Percentiles rank a stretch among this genome's conserved stretches.
Conservation (phyloP, 225 moss, liverwort and hornwort species). For the Neckera pumila region DNA sequence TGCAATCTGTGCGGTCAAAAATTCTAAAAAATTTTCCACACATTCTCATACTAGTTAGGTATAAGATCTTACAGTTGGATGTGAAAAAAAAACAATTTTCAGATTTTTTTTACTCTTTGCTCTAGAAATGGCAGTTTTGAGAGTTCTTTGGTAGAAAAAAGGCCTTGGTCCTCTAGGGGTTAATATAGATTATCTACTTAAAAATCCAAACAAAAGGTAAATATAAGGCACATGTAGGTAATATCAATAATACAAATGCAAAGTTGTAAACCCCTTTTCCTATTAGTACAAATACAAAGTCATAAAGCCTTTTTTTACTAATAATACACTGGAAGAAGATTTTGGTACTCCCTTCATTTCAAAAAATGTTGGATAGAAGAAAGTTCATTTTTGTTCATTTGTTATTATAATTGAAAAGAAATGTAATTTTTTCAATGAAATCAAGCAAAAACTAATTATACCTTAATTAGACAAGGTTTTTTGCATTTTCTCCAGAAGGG, state of each 20-base stretch:
- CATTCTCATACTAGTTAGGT: no score
- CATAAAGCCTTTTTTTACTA: neutral
- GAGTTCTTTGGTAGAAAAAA: no score
- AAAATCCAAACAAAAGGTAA: neutral
- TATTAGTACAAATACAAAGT: no score
- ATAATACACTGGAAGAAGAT: neutral
- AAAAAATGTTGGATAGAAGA: neutral
- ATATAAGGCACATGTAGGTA: neutral
- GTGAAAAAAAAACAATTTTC: no score
- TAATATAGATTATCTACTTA: accelerated
- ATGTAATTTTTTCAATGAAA: neutral
- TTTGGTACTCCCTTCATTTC: neutral
- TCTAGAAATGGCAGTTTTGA: no score
- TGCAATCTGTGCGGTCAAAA: no score
- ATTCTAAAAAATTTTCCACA: no score
- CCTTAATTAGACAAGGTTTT: no score
- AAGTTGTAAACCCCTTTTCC: neutral
- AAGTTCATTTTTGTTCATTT: neutral
- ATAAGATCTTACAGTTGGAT: no score
- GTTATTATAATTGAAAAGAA: neutral
- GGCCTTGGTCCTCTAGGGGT: no score
- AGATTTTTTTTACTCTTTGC: no score
- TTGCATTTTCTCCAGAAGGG: accelerated
- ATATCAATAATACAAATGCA: neutral
- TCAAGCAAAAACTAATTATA: no score